Conservation (phyloP, 1,284 basidiomycete genomes). For the Marasmius sp. region DNA sequence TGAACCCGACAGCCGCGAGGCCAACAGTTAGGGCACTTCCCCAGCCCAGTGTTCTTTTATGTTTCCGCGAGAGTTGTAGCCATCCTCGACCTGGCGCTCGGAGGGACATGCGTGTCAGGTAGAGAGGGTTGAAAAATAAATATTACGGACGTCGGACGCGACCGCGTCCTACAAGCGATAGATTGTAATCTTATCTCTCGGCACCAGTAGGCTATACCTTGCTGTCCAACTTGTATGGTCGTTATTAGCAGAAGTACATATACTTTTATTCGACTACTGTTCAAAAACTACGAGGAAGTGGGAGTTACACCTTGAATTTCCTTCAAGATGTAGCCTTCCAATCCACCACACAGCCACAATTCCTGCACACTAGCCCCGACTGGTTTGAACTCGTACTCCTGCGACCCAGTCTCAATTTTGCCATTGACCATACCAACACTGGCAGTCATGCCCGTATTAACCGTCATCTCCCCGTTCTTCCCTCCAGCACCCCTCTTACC, state of each 20-base stretch:
- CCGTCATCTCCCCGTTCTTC: slow-evolving; percentile 45
- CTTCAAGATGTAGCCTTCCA: slow-evolving; percentile 80
- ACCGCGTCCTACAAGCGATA: background rate
- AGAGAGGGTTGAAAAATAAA: background rate
- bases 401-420: slow-evolving; percentile 44
- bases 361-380: slow-evolving; percentile 93
- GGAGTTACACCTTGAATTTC: slow-evolving; percentile 48
- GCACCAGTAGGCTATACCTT: background rate
- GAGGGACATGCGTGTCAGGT: background rate
- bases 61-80: background rate
- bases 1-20: slow-evolving; percentile 34
- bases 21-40: slow-evolving; percentile 36
- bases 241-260: background rate
- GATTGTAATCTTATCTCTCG: background rate
- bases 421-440: slow-evolving; percentile 42
- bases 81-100: background rate
- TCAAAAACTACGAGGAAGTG: background rate
- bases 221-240: background rate
- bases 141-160: background rate
- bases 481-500: slow-evolving; percentile 79
- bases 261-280: background rate
- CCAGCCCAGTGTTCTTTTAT: slow-evolving; percentile 24
- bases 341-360: slow-evolving; percentile 80
- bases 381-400: slow-evolving; percentile 68
- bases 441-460: slow-evolving; percentile 34